Base-by-base conservation (phyloP, 352 stramenopile species). In the Thraustochytrium sp. region DNA sequence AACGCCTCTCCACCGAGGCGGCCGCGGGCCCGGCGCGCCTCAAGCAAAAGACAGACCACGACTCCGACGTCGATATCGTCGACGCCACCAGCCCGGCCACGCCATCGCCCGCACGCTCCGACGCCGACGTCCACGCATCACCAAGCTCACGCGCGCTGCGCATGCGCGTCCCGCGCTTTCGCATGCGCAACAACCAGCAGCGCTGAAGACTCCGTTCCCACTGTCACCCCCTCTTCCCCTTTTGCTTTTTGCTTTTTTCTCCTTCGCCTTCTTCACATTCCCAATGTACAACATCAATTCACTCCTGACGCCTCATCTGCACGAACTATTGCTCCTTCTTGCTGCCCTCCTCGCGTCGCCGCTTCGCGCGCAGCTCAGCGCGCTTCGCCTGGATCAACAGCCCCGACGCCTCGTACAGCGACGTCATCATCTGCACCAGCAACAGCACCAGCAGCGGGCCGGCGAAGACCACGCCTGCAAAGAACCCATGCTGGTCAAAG, bases 401-500 rank as follows among this genome's bases (percentile, higher is more conserved):
- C 64, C 63, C 80, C 23, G 83, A 85, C 42, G 90, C 88, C 85
- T 92, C 88, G 54, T 76, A 84, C 8, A 93, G 75, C 63, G 90
- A 89, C 34, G 85, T 87, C 31, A 91, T 63, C 11, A 93, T 76
- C 88, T 92, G 90, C 4, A 88, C 85, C 38, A 91, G 76, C 54
- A 84, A 90, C 44, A 90, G 84, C 2, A 90, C 49, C 9, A 93
- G 37, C 16, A 93, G 62, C 2, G 90, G 90, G 9, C 80, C 89
- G 82, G 85, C 90, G 31, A 92, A 59, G 77, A 92, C 89, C 16
- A 92, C 89, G 3, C 85, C 86, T 13, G 92, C 84, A 68, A 93
- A 93, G 53, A 93, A 88, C 0, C 90, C 90, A 55, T 85, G 75
- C 29, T 77, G 85, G 76, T 93, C 90, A 87, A 93, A 93, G 85